These are phyloP conservation scores for Piromyces finnis DNA, from an alignment of 192 early-diverging fungal species.

Conservation along the genomic window DNA sequence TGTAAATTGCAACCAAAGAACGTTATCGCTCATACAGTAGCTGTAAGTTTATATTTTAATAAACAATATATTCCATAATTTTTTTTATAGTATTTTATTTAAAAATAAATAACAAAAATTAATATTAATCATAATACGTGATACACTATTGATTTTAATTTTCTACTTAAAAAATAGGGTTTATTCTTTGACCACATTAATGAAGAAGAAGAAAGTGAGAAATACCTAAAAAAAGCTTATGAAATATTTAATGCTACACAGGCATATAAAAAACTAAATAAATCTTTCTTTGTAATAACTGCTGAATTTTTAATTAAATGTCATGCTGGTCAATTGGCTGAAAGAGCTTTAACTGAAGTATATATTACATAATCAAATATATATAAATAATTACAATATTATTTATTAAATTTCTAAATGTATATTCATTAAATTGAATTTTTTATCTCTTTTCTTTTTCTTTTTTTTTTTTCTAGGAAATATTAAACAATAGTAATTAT, in stretches of 20 bases:
- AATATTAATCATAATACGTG: no score
- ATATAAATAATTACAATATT: no score
- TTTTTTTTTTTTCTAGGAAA: no score
- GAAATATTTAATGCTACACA: slow-evolving; percentile 2
- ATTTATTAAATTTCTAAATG: no score
- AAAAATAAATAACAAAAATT: no score
- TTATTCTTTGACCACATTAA: slow-evolving; percentile 27
- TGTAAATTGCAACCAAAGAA: slow-evolving; percentile 25
- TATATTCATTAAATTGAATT: no score
- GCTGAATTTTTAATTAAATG: slow-evolving; percentile 30
- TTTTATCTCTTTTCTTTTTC: no score
- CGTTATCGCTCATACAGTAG: slow-evolving; percentile 14
- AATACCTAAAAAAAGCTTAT: slow-evolving; percentile 12
- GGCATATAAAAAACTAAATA: slow-evolving; percentile 1
- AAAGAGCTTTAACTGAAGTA: slow-evolving; percentile 25
- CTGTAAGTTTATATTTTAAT: slow-evolving; percentile 14
- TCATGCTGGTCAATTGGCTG: slow-evolving; percentile 25
- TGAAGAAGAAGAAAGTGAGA: slow-evolving; percentile 28
- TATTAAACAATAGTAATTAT: slow-evolving; percentile 12
- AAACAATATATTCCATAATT: no score
- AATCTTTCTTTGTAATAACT: slow-evolving; percentile 11
- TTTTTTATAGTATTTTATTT: no score
- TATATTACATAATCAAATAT: no score
- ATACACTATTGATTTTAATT: no score
- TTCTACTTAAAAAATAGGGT: slow-evolving; percentile 7